Conservation (phyloP, 176 grass and related monocot genomes). For the Carex scoparia region DNA sequence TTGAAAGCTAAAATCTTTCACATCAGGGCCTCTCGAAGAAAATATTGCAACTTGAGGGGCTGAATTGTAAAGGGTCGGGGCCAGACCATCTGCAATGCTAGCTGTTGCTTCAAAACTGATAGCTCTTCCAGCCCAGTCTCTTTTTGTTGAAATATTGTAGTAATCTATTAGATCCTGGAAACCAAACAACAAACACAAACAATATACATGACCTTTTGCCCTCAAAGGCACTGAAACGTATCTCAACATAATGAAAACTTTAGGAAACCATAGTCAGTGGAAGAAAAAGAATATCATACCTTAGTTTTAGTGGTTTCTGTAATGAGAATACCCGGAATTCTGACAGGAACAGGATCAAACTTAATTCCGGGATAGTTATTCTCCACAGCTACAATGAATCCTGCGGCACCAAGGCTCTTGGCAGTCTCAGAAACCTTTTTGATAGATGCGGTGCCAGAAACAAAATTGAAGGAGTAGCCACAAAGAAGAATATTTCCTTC, state of each 20-base stretch:
- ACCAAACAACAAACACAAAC: slow-evolving; percentile 14
- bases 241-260: neutral
- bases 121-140: slow-evolving; percentile 92
- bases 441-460: slow-evolving; percentile 95
- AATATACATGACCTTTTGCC: neutral
- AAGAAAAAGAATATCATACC: slow-evolving; percentile 39
- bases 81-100: slow-evolving; percentile 82
- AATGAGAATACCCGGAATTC: slow-evolving; percentile 90
- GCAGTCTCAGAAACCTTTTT: slow-evolving; percentile 87
- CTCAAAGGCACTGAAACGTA: neutral
- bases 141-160: slow-evolving; percentile 83
- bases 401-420: slow-evolving; percentile 74
- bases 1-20: slow-evolving; percentile 99
- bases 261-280: neutral
- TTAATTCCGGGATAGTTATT: slow-evolving; percentile 92
- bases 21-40: slow-evolving; percentile 94
- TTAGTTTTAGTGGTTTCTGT: slow-evolving; percentile 74
- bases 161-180: slow-evolving; percentile 90
- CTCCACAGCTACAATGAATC: slow-evolving; percentile 90
- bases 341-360: slow-evolving; percentile 93
- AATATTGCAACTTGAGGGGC: slow-evolving; percentile 93
- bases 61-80: slow-evolving; percentile 84
- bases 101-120: slow-evolving; percentile 64
- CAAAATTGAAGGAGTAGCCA: slow-evolving; percentile 95
- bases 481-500: slow-evolving; percentile 89